A percentile compares a stretch with the other conserved stretches of the same genome.
These are phyloP conservation scores for Aspergillus proliferans DNA, from an alignment of 2,329 filamentous ascomycete species.

Conservation along the genomic window DNA sequence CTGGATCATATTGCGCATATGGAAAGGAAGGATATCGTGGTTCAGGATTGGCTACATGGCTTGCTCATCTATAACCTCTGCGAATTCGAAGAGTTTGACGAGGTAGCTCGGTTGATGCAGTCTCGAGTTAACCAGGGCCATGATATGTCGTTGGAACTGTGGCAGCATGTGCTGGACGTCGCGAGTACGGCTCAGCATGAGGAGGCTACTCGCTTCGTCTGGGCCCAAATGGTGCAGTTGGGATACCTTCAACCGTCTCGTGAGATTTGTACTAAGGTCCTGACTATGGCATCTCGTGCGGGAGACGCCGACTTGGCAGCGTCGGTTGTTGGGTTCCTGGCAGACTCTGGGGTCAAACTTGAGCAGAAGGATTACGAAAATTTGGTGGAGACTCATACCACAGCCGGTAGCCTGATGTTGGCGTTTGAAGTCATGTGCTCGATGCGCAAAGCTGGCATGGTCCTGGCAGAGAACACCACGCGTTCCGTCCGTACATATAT, in stretches of 20 bases:
- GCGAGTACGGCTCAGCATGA: conserved; percentile 60
- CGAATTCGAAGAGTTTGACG: conserved; percentile 67
- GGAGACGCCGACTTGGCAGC: conserved; percentile 64
- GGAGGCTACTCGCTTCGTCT: conserved; percentile 61
- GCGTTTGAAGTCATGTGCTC: conserved; percentile 66
- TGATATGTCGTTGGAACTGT: conserved; percentile 52
- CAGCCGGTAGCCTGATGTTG: conserved; percentile 54
- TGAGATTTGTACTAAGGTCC: conserved; percentile 60
- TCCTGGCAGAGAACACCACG: conserved; percentile 55
- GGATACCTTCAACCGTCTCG: conserved; percentile 57
- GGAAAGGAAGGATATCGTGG: conserved; percentile 47
- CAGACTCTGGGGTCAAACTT: conserved; percentile 50
- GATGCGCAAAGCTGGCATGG: conserved; percentile 61
- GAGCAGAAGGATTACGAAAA: conserved; percentile 70
- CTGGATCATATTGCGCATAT: conserved; percentile 64
- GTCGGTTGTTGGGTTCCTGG: conserved; percentile 62
- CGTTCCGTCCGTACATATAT: conserved; percentile 57
- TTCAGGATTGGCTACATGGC: conserved; percentile 71
- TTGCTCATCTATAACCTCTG: conserved; percentile 69
- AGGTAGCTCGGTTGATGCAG: conserved; percentile 64
- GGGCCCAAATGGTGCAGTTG: conserved; percentile 59
- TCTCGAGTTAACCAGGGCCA: conserved; percentile 46
- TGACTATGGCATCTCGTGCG: conserved; percentile 64
- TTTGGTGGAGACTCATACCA: conserved; percentile 64
- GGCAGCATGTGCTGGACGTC: conserved; percentile 68